Evolutionary conservation across 179 eudicot species (phyloP).

Genomic region (Corrigiola litoralis): DNA sequence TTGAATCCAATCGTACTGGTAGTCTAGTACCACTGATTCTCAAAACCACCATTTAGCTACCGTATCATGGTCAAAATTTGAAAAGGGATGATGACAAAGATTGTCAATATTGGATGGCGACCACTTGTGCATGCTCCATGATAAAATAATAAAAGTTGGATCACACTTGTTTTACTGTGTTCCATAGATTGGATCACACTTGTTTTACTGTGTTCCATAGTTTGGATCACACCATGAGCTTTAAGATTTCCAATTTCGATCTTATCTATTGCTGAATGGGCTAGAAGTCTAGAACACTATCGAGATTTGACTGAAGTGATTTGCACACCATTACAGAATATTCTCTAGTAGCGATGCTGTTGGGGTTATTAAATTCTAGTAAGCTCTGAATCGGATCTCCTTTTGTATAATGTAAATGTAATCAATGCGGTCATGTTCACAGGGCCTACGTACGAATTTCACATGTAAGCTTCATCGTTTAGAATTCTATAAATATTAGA

Average conservation of each 20-base stretch:
- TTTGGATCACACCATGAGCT: not conserved
- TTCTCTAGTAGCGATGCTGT: no score
- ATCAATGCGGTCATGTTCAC: no score
- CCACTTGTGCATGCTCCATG: not conserved
- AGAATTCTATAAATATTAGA: not conserved
- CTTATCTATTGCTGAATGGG: not conserved
- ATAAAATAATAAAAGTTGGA: not conserved
- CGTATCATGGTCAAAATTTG: not conserved
- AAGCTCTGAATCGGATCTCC: no score
- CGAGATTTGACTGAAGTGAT: not conserved
- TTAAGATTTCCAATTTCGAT: not conserved
- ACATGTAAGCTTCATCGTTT: no score
- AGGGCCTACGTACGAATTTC: no score
- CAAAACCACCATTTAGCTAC: not conserved
- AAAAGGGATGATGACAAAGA: no score
- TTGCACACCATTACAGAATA: no score
- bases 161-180: not conserved
- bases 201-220: not conserved
- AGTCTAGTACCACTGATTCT: not conserved
- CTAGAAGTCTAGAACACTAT: not conserved
- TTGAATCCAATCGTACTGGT: not conserved
- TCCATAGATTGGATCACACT: not conserved
- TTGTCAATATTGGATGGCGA: slow-evolving; percentile 19
- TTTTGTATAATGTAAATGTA: no score
- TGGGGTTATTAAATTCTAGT: no score